Percentiles rank a stretch among this genome's conserved stretches.
Evolutionary conservation across 768 basidiomycete genomes (phyloP).

Genomic region (Agrocybe chaxingu): DNA sequence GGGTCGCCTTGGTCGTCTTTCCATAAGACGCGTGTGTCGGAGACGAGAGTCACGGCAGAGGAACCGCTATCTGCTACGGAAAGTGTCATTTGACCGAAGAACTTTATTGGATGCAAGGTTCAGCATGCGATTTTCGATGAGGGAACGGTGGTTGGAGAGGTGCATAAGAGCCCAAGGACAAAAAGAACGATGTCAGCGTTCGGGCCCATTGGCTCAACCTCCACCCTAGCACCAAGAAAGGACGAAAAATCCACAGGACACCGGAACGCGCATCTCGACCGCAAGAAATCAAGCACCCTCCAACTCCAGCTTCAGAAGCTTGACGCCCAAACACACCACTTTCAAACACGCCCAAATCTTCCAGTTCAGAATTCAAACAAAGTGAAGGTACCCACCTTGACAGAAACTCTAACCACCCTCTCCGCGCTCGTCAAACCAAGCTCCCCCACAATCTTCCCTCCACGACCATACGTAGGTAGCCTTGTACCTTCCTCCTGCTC

Average conservation of each 20-base stretch:
- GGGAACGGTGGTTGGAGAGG: not conserved
- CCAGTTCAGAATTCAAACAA: not conserved
- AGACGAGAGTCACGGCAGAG: conserved; percentile 23
- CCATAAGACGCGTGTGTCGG: conserved; percentile 29
- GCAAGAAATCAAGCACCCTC: too few relatives aligned
- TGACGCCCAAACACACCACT: not conserved
- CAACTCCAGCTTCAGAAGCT: too few relatives aligned
- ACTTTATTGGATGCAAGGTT: conserved; percentile 18
- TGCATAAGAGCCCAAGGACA: not conserved
- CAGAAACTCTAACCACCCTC: conserved; percentile 27
- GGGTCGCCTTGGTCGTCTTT: conserved; percentile 14
- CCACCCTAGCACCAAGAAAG: too few relatives aligned
- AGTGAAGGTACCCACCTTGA: conserved; percentile 30
- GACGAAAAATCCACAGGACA: too few relatives aligned
- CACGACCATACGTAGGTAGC: conserved; percentile 33
- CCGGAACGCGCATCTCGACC: too few relatives aligned
- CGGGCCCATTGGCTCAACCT: too few relatives aligned
- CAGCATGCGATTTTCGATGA: not conserved
- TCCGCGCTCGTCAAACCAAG: conserved; percentile 28
- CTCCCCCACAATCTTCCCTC: conserved; percentile 31
- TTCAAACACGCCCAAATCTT: not conserved
- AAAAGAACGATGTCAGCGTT: too few relatives aligned
- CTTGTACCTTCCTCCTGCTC: conserved; percentile 29
- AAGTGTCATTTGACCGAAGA: conserved; percentile 32
- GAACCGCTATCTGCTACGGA: conserved; percentile 34